Evolutionary conservation across 2,329 filamentous ascomycete species (phyloP).

Genomic region (Apiospora marii): DNA sequence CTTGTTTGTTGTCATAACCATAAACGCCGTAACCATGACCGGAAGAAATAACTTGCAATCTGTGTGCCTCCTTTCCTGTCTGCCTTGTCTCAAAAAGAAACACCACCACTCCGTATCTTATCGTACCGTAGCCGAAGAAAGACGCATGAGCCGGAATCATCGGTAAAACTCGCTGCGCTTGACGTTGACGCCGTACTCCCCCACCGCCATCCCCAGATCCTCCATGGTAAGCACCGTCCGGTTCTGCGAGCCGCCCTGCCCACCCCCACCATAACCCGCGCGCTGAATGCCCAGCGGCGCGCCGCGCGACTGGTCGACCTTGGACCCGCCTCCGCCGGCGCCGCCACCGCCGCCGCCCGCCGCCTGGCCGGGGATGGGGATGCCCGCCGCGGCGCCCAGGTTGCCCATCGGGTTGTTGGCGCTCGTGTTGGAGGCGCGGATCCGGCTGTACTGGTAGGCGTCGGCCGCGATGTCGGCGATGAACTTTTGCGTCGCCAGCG

Average conservation of each 20-base stretch:
- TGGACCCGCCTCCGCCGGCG: constrained; percentile 63
- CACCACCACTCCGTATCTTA: background rate
- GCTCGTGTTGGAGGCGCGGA: constrained; percentile 87
- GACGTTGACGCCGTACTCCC: constrained; percentile 96
- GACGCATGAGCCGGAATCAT: constrained; percentile 47
- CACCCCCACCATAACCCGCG: constrained; percentile 85
- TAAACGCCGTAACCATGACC: constrained; percentile 21
- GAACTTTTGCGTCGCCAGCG: constrained; percentile 98
- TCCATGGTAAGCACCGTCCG: constrained; percentile 98
- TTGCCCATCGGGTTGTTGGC: constrained; percentile 92
- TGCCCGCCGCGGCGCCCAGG: constrained; percentile 77
- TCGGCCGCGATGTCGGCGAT: constrained; percentile 97
- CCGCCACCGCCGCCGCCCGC: constrained; percentile 70
- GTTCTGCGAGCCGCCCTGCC: constrained; percentile 87
- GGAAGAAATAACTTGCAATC: background rate
- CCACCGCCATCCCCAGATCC: constrained; percentile 96
- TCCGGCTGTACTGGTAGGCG: constrained; percentile 96
- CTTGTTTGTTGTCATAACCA: background rate
- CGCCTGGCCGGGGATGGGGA: constrained; percentile 68
- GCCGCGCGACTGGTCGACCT: constrained; percentile 61
- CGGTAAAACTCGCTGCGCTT: constrained; percentile 98
- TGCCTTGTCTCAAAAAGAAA: background rate
- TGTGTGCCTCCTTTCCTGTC: constrained; percentile 23
- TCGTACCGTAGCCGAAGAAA: background rate
- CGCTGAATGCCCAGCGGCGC: constrained; percentile 77